These are phyloP conservation scores for Microglena sp. DNA, from an alignment of 139 green algal species.

Conservation along the genomic window DNA sequence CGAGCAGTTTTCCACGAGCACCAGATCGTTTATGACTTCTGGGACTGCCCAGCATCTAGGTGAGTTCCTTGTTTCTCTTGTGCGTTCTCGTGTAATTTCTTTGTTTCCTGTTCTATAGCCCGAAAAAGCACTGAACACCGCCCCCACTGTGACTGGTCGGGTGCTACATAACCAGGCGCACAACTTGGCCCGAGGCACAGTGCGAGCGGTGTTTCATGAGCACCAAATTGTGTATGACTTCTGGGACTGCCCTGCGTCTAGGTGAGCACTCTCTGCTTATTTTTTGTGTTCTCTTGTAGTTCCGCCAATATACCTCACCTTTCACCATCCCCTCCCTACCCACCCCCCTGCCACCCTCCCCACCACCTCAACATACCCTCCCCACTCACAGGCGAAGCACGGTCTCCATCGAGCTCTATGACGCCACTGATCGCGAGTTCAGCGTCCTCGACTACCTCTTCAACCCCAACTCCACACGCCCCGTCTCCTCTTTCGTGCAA, in stretches of 20 bases:
- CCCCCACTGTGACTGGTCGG: constrained; percentile 67
- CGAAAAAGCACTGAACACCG: too few species aligned
- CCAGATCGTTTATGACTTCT: constrained; percentile 67
- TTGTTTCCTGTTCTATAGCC: too few species aligned
- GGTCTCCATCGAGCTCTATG: constrained; percentile 75
- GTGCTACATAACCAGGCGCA: constrained; percentile 67
- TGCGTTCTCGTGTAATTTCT: neutral
- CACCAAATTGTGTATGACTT: constrained; percentile 72
- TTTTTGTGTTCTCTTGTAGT: neutral
- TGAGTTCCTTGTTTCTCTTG: constrained; percentile 7
- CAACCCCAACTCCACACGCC: constrained; percentile 30
- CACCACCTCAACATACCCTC: neutral
- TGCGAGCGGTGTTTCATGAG: constrained; percentile 62
- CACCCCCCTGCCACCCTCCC: neutral
- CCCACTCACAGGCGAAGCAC: constrained; percentile 38
- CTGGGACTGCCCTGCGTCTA: constrained; percentile 48
- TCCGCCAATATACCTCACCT: neutral
- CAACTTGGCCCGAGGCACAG: constrained; percentile 50
- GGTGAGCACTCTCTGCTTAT: constrained; percentile 14
- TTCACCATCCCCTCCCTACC: neutral
- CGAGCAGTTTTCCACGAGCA: constrained; percentile 68
- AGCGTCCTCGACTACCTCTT: constrained; percentile 42
- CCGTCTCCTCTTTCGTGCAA: constrained; percentile 33
- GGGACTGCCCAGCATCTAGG: constrained; percentile 41
- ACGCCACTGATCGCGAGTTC: constrained; percentile 39